Percentiles rank a stretch among this genome's conserved stretches.
phyloP scores from a whole-genome alignment of 2,329 filamentous ascomycete genomes.

The Pestalotiopsis sp. region DNA sequence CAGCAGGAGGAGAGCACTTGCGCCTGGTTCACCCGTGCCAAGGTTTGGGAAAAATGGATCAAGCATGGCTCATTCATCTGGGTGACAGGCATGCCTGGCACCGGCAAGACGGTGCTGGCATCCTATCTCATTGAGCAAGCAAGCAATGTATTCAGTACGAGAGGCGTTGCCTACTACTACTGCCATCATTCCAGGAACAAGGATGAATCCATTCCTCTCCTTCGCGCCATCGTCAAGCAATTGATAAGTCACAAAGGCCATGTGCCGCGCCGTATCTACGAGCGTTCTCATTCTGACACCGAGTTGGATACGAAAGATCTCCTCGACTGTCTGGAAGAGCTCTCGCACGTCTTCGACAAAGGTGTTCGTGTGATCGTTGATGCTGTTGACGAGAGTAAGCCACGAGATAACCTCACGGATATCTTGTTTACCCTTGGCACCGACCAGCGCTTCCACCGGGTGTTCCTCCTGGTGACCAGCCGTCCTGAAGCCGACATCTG shows the following conservation, averaged over 20 bases:
- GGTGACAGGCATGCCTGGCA: slow-evolving; percentile 25
- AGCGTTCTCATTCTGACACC: slow-evolving; percentile 9
- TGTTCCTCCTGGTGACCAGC: slow-evolving; percentile 32
- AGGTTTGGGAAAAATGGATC: background rate
- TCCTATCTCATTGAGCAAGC: slow-evolving; percentile 28
- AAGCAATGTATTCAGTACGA: slow-evolving; percentile 16
- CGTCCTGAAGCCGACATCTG: slow-evolving; percentile 31
- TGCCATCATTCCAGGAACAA: slow-evolving; percentile 28
- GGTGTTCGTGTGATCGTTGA: slow-evolving; percentile 30
- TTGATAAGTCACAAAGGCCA: slow-evolving; percentile 23
- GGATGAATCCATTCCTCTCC: slow-evolving; percentile 29
- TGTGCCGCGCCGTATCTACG: slow-evolving; percentile 20
- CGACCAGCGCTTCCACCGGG: slow-evolving; percentile 20
- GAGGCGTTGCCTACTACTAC: slow-evolving; percentile 32
- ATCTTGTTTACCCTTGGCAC: slow-evolving; percentile 26
- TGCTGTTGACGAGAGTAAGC: slow-evolving; percentile 32
- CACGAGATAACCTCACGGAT: slow-evolving; percentile 21
- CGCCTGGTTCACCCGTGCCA: background rate
- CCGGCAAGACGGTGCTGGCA: slow-evolving; percentile 31
- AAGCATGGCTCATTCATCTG: slow-evolving; percentile 15
- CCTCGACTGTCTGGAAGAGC: slow-evolving; percentile 20
- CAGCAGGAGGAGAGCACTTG: slow-evolving; percentile 8
- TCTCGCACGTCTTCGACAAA: slow-evolving; percentile 20
- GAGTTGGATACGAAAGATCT: slow-evolving; percentile 20
- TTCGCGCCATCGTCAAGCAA: slow-evolving; percentile 27